Percentiles rank a stretch among this genome's conserved stretches.
Conservation (phyloP, 1,284 basidiomycete genomes). For the Cutaneotrichosporon sp. region DNA sequence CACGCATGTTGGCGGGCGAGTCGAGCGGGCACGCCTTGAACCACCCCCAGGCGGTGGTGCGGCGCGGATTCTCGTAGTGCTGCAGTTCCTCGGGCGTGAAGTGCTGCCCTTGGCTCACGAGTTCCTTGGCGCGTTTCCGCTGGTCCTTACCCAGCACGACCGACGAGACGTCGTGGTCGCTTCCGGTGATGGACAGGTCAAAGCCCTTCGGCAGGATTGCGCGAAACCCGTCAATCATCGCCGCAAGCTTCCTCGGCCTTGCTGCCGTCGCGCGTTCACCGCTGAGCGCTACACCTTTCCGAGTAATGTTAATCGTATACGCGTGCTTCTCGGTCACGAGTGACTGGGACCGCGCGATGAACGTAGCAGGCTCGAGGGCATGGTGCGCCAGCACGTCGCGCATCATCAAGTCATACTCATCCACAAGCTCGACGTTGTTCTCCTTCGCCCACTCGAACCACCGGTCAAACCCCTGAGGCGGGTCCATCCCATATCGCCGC, state of each 20-base stretch:
- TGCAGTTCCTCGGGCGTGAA: conserved; percentile 45
- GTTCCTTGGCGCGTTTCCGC: conserved; percentile 43
- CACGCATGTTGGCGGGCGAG: conserved; percentile 43
- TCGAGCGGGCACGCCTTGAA: conserved; percentile 46
- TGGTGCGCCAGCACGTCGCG: conserved; percentile 44
- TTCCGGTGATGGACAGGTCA: conserved; percentile 38
- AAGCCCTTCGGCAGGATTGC: conserved; percentile 36
- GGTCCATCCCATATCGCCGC: conserved; percentile 51
- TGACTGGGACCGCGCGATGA: conserved; percentile 26
- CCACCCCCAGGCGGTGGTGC: conserved; percentile 40
- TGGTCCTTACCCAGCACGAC: conserved; percentile 48
- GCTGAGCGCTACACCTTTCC: conserved; percentile 20
- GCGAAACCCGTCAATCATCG: conserved; percentile 40
- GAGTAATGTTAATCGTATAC: conserved; percentile 38
- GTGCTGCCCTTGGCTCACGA: conserved; percentile 40
- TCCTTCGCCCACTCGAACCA: conserved; percentile 61
- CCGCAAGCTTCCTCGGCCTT: conserved; percentile 33
- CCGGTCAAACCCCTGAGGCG: conserved; percentile 50
- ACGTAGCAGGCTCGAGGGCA: conserved; percentile 38
- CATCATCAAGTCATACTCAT: conserved; percentile 55
- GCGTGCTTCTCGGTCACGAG: conserved; percentile 23
- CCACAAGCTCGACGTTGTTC: conserved; percentile 69
- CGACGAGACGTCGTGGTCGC: conserved; percentile 47
- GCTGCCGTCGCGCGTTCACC: conserved; percentile 30
- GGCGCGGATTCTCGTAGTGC: conserved; percentile 42